Evolutionary conservation across 768 basidiomycete genomes (phyloP), one percentile per base, ranked within the genome.

Genomic region (Leucosporidium yakuticum): DNA sequence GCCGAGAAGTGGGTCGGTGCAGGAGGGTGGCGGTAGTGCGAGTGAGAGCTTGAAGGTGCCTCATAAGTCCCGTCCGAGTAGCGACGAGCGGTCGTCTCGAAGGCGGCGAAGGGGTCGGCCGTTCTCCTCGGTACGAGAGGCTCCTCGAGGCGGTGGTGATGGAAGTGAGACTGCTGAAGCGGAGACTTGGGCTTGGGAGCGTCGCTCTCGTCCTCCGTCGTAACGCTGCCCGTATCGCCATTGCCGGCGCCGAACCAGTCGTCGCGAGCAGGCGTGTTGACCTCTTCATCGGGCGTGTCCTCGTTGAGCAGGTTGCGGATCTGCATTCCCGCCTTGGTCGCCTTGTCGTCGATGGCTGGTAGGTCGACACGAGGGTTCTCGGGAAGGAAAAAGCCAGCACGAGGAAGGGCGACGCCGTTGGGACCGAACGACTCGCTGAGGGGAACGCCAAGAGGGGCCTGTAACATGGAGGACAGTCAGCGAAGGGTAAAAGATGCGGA

Each of bases 261-360:
- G 17, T 66, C 64, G 20, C 54, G 62, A 7, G 44, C 25, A n/a
- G 48, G 47, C n/a, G 68, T 39, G 21, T 55, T 48, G 9, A 49
- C 63, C 44, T 64, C 63, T 9, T 67, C 66, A 21, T 62, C 67
- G 8, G 70, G 70, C 1, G 57, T 61, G 31, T 68, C 66, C 29
- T 71, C 74, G 63, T 73, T 73, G 49, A 75, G 72, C 50, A 75
- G 62, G 62, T 73, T 69, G 60, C 69, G 72, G 48, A 75, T 47
- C 31, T 75, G 67, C 74, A 73, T 73, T 23, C 74, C 73, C 0
- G 59, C 60, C 17, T 51, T 55, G 21, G 50, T 55, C 6, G 58
- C 1, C 17, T 32, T 9, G 51, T 9, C 48, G 34, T n/a, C 60
- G 55, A 59, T 27, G 9, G 39, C 19, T 2, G 66, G 65, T 4